Evolutionary conservation across 2,329 filamentous ascomycete genomes (phyloP), one percentile per base, ranked within the genome.

Genomic region (Thyridium curvatum): DNA sequence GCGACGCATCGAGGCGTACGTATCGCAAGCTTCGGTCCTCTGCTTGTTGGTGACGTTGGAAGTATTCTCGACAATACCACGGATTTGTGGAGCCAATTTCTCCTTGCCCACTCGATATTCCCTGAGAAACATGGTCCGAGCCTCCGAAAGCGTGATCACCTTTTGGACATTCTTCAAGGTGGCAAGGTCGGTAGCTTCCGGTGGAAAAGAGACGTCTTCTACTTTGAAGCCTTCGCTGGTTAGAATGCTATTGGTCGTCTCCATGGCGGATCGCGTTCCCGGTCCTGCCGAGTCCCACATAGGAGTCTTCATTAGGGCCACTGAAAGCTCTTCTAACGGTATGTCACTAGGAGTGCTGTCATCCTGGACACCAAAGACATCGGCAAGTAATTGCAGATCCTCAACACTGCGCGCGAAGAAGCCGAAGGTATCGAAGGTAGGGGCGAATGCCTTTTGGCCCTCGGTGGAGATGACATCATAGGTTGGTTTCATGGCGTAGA

Each of bases 401-500:
- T 69, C 69, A 0, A 80, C 62, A 7, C 63, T 69, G 1, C 80
- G 70, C 0, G 75, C 68, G 41, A 73, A 83, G 12, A 82, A 59
- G 2, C 82, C 81, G 1, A 82, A 49, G 0, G 81, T 85, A 48
- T 85, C 82, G 6, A 79, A 62, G 1, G 68, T 75, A 1, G 76
- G 56, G 1, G 76, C 73, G 47, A 74, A 80, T 2, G 77, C 60
- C 52, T 74, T 78, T 33, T 73, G 65, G 0, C 81, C 80, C 50
- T 84, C 80, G 0, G 77, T 65, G 0, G 72, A 77, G 29, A 85
- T 70, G 0, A 75, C 59, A 39, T 73, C 74, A 76, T 77, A 84
- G 0, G 79, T 85, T 2, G 81, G 79, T 52, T 84, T 85, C 39
- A 83, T 62, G 0, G 68, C 79, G 41, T 78, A 85, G 5, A 79